Conservation (phyloP, 768 basidiomycete genomes). For the Pleurotus tuber-regium region DNA sequence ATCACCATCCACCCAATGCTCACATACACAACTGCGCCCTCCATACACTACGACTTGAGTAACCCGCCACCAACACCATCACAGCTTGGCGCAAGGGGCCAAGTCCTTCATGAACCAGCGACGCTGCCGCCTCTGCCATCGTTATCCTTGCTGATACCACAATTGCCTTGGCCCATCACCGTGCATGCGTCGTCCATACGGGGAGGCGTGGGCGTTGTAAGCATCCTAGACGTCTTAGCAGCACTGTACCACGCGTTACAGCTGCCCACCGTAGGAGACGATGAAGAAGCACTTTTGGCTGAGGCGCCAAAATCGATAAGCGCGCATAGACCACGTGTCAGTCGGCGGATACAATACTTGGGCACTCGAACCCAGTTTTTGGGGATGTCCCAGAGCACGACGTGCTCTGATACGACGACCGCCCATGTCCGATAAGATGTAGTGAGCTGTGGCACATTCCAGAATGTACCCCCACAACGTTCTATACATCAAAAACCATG, state of each 20-base stretch:
- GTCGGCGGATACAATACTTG: conserved; percentile 1
- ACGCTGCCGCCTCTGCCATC: conserved; percentile 1
- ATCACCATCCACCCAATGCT: not conserved
- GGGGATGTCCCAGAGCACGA: not conserved
- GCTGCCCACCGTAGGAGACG: conserved; percentile 1
- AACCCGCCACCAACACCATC: not conserved
- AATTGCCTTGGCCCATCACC: conserved; percentile 1
- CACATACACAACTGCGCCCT: too few species aligned
- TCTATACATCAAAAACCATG: too few species aligned
- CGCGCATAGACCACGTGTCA: not conserved
- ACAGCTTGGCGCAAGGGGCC: not conserved
- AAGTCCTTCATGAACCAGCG: conserved; percentile 1
- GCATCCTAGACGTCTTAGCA: not conserved
- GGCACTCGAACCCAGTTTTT: not conserved
- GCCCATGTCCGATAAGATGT: too few species aligned
- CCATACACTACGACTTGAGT: not conserved
- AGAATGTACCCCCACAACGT: too few species aligned
- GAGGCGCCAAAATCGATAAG: not conserved
- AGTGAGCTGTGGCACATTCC: too few species aligned
- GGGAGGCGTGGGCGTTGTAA: not conserved
- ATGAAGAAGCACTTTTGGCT: not conserved
- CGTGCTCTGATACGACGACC: not conserved
- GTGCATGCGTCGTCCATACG: not conserved
- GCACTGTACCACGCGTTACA: not conserved
- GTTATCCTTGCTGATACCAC: not conserved